Conservation (phyloP, 176 grass and related monocot species). For the Cenchrus fungigraminus region DNA sequence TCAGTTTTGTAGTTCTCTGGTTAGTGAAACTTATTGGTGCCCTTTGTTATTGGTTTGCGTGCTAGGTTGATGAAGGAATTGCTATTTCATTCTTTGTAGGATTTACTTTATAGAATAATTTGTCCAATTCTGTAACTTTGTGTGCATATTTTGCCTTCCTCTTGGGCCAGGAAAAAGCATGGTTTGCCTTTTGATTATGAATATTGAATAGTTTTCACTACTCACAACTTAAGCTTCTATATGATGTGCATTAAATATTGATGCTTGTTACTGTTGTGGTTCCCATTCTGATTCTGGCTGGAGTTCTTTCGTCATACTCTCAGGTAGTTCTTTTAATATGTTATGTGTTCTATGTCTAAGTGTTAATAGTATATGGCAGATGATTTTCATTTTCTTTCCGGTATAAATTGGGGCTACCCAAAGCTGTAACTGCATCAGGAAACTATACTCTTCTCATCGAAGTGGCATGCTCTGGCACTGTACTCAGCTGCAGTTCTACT, state of each 20-base stretch:
- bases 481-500: background rate
- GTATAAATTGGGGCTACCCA: background rate
- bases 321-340: background rate
- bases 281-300: background rate
- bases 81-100: background rate
- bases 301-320: background rate
- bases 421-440: too few relatives aligned
- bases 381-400: background rate
- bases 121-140: background rate
- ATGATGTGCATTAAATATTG: background rate
- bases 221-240: background rate
- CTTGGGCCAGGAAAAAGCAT: background rate
- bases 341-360: background rate
- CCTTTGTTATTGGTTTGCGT: slow-evolving; percentile 16
- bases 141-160: background rate
- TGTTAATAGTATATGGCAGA: background rate
- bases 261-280: background rate
- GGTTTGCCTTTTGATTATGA: background rate
- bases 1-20: background rate
- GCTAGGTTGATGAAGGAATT: background rate
- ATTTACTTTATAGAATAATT: background rate
- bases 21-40: slow-evolving; percentile 1
- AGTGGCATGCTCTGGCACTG: too few relatives aligned
- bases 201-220: background rate
- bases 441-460: too few relatives aligned